Evolutionary conservation across 257 asterid species (phyloP).

Genomic region (Schizonepeta tenuifolia): DNA sequence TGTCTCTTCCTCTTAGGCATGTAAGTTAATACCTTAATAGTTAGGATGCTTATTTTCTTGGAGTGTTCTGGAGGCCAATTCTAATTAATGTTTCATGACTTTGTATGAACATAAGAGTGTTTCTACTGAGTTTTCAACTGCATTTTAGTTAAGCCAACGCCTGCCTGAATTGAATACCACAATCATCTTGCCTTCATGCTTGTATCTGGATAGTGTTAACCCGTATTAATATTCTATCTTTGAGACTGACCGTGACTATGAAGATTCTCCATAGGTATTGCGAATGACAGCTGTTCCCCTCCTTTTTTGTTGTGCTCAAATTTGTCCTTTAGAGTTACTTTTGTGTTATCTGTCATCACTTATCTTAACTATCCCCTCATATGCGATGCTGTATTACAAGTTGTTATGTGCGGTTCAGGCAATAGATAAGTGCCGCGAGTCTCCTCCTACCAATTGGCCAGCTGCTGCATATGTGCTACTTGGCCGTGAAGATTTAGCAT

Average conservation of each 20-base stretch:
- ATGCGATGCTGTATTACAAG: conserved; percentile 15
- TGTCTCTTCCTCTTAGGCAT: conserved; percentile 93
- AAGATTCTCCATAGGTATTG: not conserved
- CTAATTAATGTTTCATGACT: conserved; percentile 24
- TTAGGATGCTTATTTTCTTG: conserved; percentile 8
- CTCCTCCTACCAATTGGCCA: conserved; percentile 97
- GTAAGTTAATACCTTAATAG: conserved; percentile 56
- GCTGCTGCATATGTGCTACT: conserved; percentile 92
- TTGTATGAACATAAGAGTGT: conserved; percentile 1
- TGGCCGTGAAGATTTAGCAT: conserved; percentile 96
- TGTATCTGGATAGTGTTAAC: not conserved
- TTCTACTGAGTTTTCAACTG: conserved; percentile 15
- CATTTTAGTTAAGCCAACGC: conserved; percentile 4
- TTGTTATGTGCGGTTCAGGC: conserved; percentile 55
- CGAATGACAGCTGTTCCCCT: not conserved
- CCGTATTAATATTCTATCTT: conserved; percentile 19
- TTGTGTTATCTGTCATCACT: conserved; percentile 7
- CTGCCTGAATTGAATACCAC: conserved; percentile 28
- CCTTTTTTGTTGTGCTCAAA: not conserved
- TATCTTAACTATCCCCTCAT: conserved; percentile 21
- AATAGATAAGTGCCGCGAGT: conserved; percentile 89
- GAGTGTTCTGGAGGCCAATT: conserved; percentile 15
- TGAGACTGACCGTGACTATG: conserved; percentile 10
- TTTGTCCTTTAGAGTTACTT: conserved; percentile 13
- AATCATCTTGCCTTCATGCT: conserved; percentile 7